Conservation (phyloP, 768 basidiomycete species). For the Mycena pura region DNA sequence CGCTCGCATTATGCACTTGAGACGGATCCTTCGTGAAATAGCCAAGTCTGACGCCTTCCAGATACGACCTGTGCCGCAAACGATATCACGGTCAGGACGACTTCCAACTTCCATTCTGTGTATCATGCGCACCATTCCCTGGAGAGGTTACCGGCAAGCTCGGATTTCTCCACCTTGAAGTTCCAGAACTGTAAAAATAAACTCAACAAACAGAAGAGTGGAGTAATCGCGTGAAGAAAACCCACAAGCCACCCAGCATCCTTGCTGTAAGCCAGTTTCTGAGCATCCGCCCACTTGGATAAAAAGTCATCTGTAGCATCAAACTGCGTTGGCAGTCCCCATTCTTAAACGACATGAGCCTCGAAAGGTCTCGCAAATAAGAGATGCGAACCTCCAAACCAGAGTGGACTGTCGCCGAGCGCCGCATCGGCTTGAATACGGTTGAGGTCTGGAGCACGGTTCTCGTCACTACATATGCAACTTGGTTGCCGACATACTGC, state of each 20-base stretch:
- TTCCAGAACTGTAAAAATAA: conserved; percentile 62
- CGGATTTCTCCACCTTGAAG: conserved; percentile 72
- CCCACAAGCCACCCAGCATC: conserved; percentile 65
- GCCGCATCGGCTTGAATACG: conserved; percentile 57
- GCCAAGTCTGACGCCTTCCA: conserved; percentile 62
- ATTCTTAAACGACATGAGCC: conserved; percentile 42
- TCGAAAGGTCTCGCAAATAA: neutral
- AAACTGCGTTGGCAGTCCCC: conserved; percentile 65
- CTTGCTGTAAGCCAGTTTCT: conserved; percentile 61
- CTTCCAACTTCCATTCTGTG: neutral
- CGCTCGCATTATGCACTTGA: conserved; percentile 57
- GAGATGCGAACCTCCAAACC: conserved; percentile 48
- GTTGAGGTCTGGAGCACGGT: conserved; percentile 55
- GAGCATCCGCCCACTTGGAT: conserved; percentile 65
- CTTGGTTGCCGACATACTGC: conserved; percentile 57
- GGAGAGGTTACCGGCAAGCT: conserved; percentile 54
- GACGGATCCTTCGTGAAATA: conserved; percentile 72
- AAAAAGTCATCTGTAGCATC: conserved; percentile 59
- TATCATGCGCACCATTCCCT: conserved; percentile 65
- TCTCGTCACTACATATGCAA: neutral
- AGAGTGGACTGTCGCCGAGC: conserved; percentile 53
- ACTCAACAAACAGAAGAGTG: neutral
- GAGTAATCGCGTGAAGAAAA: neutral
- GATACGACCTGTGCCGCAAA: conserved; percentile 69
- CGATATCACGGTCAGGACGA: neutral